Evolutionary conservation across 164 flowering plant genomes (phyloP).

Genomic region (Santalum album): DNA sequence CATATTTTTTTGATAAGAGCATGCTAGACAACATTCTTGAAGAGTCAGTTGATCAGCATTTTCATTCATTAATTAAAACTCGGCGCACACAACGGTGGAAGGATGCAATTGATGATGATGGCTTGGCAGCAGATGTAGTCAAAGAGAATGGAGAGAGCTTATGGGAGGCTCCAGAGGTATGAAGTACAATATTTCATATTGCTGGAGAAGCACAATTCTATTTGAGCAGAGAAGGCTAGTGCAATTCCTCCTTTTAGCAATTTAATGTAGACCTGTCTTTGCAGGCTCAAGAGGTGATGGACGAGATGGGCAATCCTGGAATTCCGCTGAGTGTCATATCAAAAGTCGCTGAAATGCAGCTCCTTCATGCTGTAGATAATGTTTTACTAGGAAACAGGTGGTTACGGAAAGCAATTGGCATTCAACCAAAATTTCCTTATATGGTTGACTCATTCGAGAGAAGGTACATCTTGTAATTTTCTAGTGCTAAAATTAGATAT

Average conservation of each 20-base stretch:
- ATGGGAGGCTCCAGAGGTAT: conserved; percentile 92
- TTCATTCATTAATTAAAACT: conserved; percentile 66
- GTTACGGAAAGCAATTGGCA: conserved; percentile 85
- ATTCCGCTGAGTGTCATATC: conserved; percentile 82
- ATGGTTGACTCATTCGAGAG: conserved; percentile 85
- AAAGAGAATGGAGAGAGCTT: conserved; percentile 67
- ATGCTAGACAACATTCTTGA: conserved; percentile 87
- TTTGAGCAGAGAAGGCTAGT: too few species aligned
- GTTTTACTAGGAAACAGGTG: conserved; percentile 85
- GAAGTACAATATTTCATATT: not conserved
- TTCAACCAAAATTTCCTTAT: conserved; percentile 94
- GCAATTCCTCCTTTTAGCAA: too few species aligned
- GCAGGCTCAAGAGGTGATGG: conserved; percentile 81
- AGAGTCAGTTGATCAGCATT: conserved; percentile 91
- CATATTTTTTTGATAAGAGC: conserved; percentile 87
- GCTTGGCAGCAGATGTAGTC: conserved; percentile 47
- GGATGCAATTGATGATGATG: conserved; percentile 69
- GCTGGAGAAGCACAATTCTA: too few species aligned
- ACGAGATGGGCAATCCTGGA: conserved; percentile 71
- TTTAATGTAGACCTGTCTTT: too few species aligned
- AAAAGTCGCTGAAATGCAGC: conserved; percentile 84
- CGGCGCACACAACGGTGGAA: conserved; percentile 67
- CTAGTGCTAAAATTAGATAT: too few species aligned
- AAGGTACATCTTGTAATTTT: conserved; percentile 37
- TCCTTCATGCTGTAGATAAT: conserved; percentile 70